These are phyloP conservation scores for maize (Zea mays) DNA, from an alignment of 176 grass and related monocot genomes.

Conservation along the genomic window Zm-B73-REFERENCE-NAM-5.0 NC_050102.1:152866501-152867000, in stretches of 20 bases:
- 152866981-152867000: constrained; percentile 41
- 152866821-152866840: neutral
- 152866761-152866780: constrained; percentile 96
- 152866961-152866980: constrained; percentile 80
- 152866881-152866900: constrained; percentile 53
- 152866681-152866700: constrained; percentile 77
- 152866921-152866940: constrained; percentile 92
- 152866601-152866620: neutral
- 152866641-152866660: constrained; percentile 95
- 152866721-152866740: constrained; percentile 97
- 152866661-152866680: constrained; percentile 65
- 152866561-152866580: neutral
- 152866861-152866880: neutral
- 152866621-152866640: neutral
- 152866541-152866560: neutral
- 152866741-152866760: constrained; percentile 99
- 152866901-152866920: constrained; percentile 91
- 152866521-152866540: neutral
- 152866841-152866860: constrained; percentile 18
- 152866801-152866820: constrained; percentile 42
- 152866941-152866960: constrained; percentile 93
- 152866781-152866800: constrained; percentile 92
- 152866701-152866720: constrained; percentile 81
- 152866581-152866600: neutral
- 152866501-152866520: neutral